phyloP scores from a whole-genome alignment of 352 stramenopile genomes.

The Pythium phragmitis region DNA sequence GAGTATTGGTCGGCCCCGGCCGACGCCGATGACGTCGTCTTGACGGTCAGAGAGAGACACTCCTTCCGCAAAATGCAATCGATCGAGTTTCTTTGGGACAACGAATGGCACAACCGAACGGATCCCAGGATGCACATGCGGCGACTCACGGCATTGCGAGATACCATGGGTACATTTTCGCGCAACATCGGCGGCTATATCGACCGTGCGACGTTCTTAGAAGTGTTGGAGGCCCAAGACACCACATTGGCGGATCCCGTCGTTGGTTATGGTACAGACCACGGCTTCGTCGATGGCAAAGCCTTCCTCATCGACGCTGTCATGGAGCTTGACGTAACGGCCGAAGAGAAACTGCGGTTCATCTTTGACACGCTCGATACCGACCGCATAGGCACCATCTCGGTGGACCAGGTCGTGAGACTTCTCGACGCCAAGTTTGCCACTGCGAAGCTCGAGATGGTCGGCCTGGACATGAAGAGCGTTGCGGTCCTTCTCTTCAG shows the following conservation, averaged over 20 bases:
- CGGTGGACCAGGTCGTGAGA: slow-evolving; percentile 58
- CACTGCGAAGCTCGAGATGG: slow-evolving; percentile 62
- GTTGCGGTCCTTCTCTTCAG: slow-evolving; percentile 71
- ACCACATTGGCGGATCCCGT: slow-evolving; percentile 25
- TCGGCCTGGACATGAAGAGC: slow-evolving; percentile 67
- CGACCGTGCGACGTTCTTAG: slow-evolving; percentile 72
- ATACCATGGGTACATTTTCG: slow-evolving; percentile 75
- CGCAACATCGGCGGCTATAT: slow-evolving; percentile 59
- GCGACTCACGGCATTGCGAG: slow-evolving; percentile 30
- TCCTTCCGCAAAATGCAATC: background rate
- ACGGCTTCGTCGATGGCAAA: slow-evolving; percentile 67
- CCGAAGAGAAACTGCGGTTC: slow-evolving; percentile 76
- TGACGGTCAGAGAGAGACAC: too few relatives aligned
- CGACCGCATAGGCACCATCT: slow-evolving; percentile 49
- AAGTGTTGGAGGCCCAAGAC: slow-evolving; percentile 67
- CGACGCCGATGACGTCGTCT: too few relatives aligned
- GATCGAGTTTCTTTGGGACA: slow-evolving; percentile 31
- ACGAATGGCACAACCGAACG: slow-evolving; percentile 60
- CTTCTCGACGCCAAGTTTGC: slow-evolving; percentile 77
- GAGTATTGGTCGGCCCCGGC: too few relatives aligned
- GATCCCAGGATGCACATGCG: too few relatives aligned
- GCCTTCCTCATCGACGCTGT: slow-evolving; percentile 82
- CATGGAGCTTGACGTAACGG: slow-evolving; percentile 69
- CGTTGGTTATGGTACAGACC: slow-evolving; percentile 48
- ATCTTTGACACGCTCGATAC: slow-evolving; percentile 84